These are phyloP conservation scores for Eragrostis nindensis DNA, from an alignment of 176 grass and related monocot genomes.

Conservation along the genomic window DNA sequence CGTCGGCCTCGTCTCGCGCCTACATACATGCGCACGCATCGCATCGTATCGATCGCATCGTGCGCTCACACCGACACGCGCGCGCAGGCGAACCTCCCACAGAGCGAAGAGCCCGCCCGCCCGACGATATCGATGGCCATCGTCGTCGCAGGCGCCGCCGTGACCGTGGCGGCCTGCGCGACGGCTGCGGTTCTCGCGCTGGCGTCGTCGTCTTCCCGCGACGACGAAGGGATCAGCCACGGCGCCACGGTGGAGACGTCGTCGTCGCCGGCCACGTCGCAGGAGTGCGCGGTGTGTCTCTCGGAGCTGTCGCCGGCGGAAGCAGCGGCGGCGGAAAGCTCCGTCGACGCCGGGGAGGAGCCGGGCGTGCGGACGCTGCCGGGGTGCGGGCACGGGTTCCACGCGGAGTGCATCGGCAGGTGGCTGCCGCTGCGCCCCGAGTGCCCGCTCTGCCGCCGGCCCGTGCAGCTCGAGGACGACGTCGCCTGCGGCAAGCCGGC, in stretches of 20 bases:
- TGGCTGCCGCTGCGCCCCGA: slow-evolving; percentile 49
- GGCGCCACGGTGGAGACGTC: background rate
- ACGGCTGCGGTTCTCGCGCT: slow-evolving; percentile 10
- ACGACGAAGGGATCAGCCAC: background rate
- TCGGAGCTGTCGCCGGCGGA: slow-evolving; percentile 18
- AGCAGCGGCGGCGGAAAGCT: no score
- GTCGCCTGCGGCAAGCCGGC: background rate
- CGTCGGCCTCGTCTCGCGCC: slow-evolving; percentile 18
- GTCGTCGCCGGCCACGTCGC: background rate
- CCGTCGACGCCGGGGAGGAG: background rate
- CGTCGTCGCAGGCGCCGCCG: background rate
- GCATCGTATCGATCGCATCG: background rate
- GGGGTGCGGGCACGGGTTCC: slow-evolving; percentile 48
- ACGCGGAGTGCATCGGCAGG: slow-evolving; percentile 51
- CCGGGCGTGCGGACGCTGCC: slow-evolving; percentile 27
- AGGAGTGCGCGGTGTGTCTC: slow-evolving; percentile 55
- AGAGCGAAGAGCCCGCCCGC: background rate
- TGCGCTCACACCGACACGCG: no score
- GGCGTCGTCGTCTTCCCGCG: background rate
- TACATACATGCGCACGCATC: slow-evolving; percentile 31
- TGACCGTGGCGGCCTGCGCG: slow-evolving; percentile 16
- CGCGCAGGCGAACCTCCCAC: no score
- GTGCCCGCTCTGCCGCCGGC: slow-evolving; percentile 55
- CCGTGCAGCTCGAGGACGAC: slow-evolving; percentile 21
- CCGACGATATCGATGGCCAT: background rate